Conservation (phyloP, 2,329 filamentous ascomycete genomes). For the Cyanodermella asteris region DNA sequence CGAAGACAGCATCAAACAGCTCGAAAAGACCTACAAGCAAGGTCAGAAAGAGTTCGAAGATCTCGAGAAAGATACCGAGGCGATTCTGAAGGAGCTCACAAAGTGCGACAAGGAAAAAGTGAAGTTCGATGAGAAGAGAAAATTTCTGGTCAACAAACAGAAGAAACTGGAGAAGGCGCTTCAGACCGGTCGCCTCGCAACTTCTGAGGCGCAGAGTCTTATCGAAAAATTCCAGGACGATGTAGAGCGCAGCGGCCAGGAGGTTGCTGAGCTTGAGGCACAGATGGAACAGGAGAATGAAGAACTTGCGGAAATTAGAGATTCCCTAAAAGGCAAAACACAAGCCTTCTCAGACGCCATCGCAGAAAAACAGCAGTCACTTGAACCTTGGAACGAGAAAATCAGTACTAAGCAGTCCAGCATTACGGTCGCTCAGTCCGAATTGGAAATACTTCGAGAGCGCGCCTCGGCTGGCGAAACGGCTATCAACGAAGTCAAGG, state of each 20-base stretch:
- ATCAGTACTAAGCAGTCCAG: constrained; percentile 90
- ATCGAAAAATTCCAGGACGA: constrained; percentile 60
- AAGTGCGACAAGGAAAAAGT: constrained; percentile 92
- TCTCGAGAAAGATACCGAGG: constrained; percentile 62
- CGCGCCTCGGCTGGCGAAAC: constrained; percentile 72
- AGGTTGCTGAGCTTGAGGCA: constrained; percentile 55
- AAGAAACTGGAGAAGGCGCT: constrained; percentile 89
- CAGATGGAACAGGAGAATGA: constrained; percentile 59
- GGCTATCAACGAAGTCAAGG: constrained; percentile 60
- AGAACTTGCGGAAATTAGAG: constrained; percentile 62
- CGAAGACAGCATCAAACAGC: constrained; percentile 71
- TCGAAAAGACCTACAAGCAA: constrained; percentile 65
- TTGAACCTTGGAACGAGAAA: constrained; percentile 93
- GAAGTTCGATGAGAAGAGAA: constrained; percentile 94
- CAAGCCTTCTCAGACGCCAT: constrained; percentile 88
- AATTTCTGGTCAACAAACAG: constrained; percentile 73
- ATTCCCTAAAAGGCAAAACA: constrained; percentile 82
- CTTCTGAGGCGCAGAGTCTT: constrained; percentile 52
- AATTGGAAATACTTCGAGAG: constrained; percentile 76
- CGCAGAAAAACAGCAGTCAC: constrained; percentile 69
- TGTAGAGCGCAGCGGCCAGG: constrained; percentile 51
- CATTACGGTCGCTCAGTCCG: constrained; percentile 84
- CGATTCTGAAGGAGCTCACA: constrained; percentile 63
- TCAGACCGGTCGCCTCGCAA: constrained; percentile 50
- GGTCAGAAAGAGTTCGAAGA: constrained; percentile 65